Base-by-base conservation (phyloP, 2,329 filamentous ascomycete species). In the Alternaria brassicicola region DNA sequence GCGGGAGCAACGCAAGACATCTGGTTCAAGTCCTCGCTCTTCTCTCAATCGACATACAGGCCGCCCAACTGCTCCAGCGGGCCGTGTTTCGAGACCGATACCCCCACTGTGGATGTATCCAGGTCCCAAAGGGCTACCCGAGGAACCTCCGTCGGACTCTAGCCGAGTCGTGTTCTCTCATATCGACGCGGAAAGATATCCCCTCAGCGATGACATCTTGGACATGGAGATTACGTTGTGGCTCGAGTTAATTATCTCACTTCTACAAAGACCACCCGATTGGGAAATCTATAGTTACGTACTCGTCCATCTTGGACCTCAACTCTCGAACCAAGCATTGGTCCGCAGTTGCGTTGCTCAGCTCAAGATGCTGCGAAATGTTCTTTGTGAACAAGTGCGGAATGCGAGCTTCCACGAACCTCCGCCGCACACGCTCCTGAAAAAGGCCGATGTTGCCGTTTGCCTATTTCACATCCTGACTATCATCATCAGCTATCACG, bases 281-380 rank as follows among this genome's bases (percentile, higher is more conserved):
- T 98, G 94, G 93, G 93, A 98, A 73, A 82, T 96, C 1, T 97
- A 96, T 81, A 94, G 92, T 76, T 97, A 94, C 73, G 85, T 94
- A 17, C 82, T 99, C 28, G 90, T 92, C 6, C 91, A 97, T 75
- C 81, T 97, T 9, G 91, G 92, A 1, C 89, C 91, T 26, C 94
- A 98, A 69, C 83, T 99, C 21, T 91, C 89, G 75, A 99, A 99
- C 68, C 92, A 95, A 71, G 89, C 91, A 12, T 82, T 98, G 13
- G 97, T 97, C 74, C 84, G 84, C 59, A 88, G 85, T 52, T 87
- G 91, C 6, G 87, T 91, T 35, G 83, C 86, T 3, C 88, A 96
- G 59, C 85, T 99, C 54, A 88, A 89, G 67, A 85, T 89, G 61
- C 80, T 98, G 13, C 86, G 94, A 61, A 87, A 85, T 58, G 81